Evolutionary conservation across 495 filamentous ascomycete genomes (phyloP), one percentile per base, ranked within the genome.

Genomic region (Aspergillus indologenus): DNA sequence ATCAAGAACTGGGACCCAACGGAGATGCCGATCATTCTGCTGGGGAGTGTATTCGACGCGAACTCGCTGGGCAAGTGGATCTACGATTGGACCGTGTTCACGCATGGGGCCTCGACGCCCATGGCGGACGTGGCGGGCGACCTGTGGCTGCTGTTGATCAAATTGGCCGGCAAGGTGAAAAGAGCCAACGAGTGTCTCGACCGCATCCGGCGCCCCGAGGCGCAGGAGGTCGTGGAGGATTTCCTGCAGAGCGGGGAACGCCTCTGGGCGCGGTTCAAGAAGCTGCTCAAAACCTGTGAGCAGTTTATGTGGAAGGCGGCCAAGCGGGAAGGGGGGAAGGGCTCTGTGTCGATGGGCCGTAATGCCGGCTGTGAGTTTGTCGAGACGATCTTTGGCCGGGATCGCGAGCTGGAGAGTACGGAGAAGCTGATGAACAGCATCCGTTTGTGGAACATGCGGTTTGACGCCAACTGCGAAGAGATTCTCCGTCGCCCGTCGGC

Each of bases 21-120:
- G 46, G 92, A 96, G 74, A 90, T 90, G 64, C 89, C 94, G 31
- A 96, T 98, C 71, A 86, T 96, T 70, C 83, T 98, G 6, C 83
- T 98, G 9, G 94, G 94, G 45, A 95, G 90, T 69, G 94, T 98
- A 47, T 98, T 98, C 69, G 95, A 98, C 68, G 90, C 94, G 72
- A 96, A 96, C 82, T 95, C 90, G 20, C 83, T 98, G 17, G 94
- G 94, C 67, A 96, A 96, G 75, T 98, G 94, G 94, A 93, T 98
- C 71, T 98, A 96, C 78, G 96, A 98, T 81, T 98, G 94, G 94
- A 97, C 94, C 29, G 90, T 97, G 59, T 97, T 90, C 77, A 87
- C 89, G 71, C 89, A 95, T 62, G 91, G 91, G 44, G 82, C 91
- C 12, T 84, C 84, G 24, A 91, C 90, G 3, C 90, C 94, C 59